A percentile compares a stretch with the other conserved stretches of the same genome.
Evolutionary conservation across 345 rosid genomes (phyloP).

Genomic region (Alliaria petiolata): DNA sequence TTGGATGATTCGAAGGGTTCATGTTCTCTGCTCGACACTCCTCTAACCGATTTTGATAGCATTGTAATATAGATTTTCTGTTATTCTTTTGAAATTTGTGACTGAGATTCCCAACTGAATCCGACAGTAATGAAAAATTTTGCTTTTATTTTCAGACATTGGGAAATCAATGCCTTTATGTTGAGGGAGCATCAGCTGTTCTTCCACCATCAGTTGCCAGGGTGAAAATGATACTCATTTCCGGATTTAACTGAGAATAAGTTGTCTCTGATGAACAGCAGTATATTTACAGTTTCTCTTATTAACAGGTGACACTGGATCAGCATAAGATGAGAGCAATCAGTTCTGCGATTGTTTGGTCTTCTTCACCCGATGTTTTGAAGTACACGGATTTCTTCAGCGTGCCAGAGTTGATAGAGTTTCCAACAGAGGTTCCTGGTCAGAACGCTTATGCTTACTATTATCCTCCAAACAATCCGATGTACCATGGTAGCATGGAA

Average conservation of each 20-base stretch:
- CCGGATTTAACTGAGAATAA: background rate
- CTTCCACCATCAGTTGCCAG: conserved; percentile 85
- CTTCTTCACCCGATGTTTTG: conserved; percentile 72
- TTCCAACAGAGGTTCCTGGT: conserved; percentile 82
- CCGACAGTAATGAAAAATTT: conserved; percentile 1
- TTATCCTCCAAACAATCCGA: conserved; percentile 77
- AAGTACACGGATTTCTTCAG: conserved; percentile 68
- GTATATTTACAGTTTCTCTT: conserved; percentile 6
- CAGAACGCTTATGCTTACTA: conserved; percentile 85
- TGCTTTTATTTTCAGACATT: conserved; percentile 46
- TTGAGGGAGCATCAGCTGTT: conserved; percentile 86
- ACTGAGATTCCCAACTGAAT: background rate
- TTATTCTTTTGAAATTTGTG: background rate
- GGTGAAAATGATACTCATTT: conserved; percentile 37
- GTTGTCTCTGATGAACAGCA: background rate
- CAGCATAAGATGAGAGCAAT: conserved; percentile 37
- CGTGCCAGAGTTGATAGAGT: conserved; percentile 81
- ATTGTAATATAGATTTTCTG: conserved; percentile 45
- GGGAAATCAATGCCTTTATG: conserved; percentile 59
- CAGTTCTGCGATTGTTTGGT: conserved; percentile 75
- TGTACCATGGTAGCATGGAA: conserved; percentile 52
- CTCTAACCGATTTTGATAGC: conserved; percentile 77
- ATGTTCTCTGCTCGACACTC: conserved; percentile 70
- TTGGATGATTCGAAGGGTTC: conserved; percentile 62
- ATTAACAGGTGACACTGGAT: conserved; percentile 71